Evolutionary conservation across 2,329 filamentous ascomycete genomes (phyloP).

Genomic region (Fusarium brevicatenulatum): DNA sequence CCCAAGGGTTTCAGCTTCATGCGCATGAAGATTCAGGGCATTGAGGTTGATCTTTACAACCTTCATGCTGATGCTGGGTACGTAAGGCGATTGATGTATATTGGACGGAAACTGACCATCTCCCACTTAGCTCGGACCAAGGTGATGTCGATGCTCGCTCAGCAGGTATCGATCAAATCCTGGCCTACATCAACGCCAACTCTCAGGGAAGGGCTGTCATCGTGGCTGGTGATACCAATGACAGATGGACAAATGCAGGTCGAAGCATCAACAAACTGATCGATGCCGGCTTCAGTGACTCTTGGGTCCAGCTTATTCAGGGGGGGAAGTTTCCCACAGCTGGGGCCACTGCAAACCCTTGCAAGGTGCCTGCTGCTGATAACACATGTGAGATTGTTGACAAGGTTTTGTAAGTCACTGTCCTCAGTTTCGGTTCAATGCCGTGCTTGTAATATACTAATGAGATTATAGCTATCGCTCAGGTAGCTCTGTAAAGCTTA

Average conservation of each 20-base stretch:
- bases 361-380: constrained; percentile 65
- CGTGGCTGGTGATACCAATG: constrained; percentile 73
- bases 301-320: constrained; percentile 67
- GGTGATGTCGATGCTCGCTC: constrained; percentile 66
- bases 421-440: too few relatives aligned
- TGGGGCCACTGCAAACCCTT: constrained; percentile 54
- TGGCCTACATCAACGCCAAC: constrained; percentile 64
- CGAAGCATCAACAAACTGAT: constrained; percentile 61
- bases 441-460: neutral
- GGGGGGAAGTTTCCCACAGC: constrained; percentile 57
- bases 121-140: constrained; percentile 52
- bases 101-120: neutral
- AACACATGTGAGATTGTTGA: constrained; percentile 72
- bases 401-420: constrained; percentile 62
- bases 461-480: constrained; percentile 57
- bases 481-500: constrained; percentile 57
- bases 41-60: constrained; percentile 73
- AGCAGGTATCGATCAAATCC: constrained; percentile 68
- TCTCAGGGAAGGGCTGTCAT: constrained; percentile 70
- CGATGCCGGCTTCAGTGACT: constrained; percentile 64
- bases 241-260: constrained; percentile 63
- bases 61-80: constrained; percentile 71
- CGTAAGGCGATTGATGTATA: neutral
- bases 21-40: constrained; percentile 63
- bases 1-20: constrained; percentile 78